Conservation (phyloP, 768 basidiomycete genomes). For the Pulveroboletus sp. region DNA sequence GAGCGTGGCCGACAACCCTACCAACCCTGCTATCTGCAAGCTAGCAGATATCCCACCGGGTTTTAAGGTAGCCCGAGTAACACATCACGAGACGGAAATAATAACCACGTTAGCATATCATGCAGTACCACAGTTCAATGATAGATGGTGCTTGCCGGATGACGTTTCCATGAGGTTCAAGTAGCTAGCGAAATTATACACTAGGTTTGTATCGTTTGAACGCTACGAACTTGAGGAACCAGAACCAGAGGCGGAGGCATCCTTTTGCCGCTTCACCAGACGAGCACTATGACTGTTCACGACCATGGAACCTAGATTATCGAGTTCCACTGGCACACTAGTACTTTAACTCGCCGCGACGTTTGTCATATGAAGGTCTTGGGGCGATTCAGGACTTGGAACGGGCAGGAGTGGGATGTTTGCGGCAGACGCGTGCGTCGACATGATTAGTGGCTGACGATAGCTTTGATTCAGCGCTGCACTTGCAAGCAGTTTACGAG, state of each 20-base stretch:
- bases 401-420: conserved; percentile 9
- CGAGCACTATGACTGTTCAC: conserved; percentile 51
- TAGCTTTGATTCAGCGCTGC: too few relatives aligned
- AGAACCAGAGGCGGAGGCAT: too few relatives aligned
- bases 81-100: not conserved
- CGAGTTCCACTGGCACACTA: conserved; percentile 46
- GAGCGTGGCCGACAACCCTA: not conserved
- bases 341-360: conserved; percentile 16
- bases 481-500: too few relatives aligned
- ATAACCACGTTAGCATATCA: too few relatives aligned
- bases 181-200: too few relatives aligned
- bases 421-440: conserved; percentile 1
- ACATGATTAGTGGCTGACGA: conserved; percentile 1
- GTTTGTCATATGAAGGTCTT: conserved; percentile 8
- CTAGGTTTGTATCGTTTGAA: too few relatives aligned
- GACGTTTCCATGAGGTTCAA: not conserved
- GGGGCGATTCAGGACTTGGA: conserved; percentile 4
- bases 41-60: too few relatives aligned
- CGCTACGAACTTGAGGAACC: too few relatives aligned
- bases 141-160: not conserved
- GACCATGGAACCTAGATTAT: conserved; percentile 64
- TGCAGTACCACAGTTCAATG: not conserved
- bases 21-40: not conserved
- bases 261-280: conserved; percentile 5
- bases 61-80: too few relatives aligned